These are phyloP conservation scores for Torulaspora gathmanii DNA, from an alignment of 805 yeast species.

Conservation along the genomic window DNA sequence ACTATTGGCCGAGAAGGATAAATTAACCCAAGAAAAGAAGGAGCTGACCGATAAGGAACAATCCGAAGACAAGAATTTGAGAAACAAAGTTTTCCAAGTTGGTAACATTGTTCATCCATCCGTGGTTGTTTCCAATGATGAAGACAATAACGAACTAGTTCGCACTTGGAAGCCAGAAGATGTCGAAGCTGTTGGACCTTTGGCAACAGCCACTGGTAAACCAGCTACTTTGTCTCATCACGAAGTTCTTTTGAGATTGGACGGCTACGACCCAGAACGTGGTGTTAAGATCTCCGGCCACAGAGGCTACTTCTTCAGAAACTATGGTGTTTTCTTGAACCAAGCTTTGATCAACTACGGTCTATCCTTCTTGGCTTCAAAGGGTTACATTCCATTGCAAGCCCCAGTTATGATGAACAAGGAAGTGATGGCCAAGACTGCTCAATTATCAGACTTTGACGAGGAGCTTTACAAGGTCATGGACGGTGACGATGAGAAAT, in stretches of 20 bases:
- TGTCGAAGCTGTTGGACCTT: constrained; percentile 50
- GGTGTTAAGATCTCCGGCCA: constrained; percentile 97
- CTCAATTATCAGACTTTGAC: constrained; percentile 95
- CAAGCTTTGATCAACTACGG: constrained; percentile 98
- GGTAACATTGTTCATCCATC: constrained; percentile 94
- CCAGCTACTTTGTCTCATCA: constrained; percentile 87
- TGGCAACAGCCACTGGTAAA: constrained; percentile 73
- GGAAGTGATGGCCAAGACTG: constrained; percentile 98
- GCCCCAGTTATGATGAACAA: constrained; percentile 99
- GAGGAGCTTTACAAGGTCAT: constrained; percentile 96
- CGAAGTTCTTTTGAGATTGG: constrained; percentile 87
- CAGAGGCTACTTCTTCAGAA: constrained; percentile 95
- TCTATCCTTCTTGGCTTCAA: constrained; percentile 69
- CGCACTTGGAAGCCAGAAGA: constrained; percentile 85
- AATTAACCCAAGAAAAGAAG: constrained; percentile 64
- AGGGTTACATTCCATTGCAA: constrained; percentile 85
- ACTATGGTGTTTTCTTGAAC: constrained; percentile 93
- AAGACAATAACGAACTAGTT: constrained; percentile 84
- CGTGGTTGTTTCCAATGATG: constrained; percentile 82
- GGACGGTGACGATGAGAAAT: constrained; percentile 97
- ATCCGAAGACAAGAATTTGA: constrained; percentile 69
- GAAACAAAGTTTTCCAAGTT: constrained; percentile 76
- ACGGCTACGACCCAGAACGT: constrained; percentile 98
- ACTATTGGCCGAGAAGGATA: constrained; percentile 75
- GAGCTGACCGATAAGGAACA: constrained; percentile 62